A percentile compares a stretch with the other conserved stretches of the same genome.
These are phyloP conservation scores for Auricularia cornea DNA, from an alignment of 768 basidiomycete genomes.

Conservation along the genomic window DNA sequence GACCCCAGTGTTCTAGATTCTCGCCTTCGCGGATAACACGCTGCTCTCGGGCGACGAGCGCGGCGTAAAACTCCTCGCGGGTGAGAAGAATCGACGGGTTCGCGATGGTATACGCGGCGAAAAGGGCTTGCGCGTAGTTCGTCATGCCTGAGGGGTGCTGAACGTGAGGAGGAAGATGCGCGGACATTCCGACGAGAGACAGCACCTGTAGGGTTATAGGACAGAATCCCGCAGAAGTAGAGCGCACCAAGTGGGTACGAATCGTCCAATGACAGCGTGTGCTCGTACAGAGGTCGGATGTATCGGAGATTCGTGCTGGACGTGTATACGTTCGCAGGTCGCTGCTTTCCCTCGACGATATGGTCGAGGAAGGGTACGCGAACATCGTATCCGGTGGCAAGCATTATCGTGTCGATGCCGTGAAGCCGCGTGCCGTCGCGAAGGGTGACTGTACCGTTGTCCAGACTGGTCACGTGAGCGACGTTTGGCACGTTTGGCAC, in stretches of 20 bases:
- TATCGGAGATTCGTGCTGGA: slow-evolving; percentile 39
- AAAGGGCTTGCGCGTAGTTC: slow-evolving; percentile 37
- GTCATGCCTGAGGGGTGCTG: not conserved
- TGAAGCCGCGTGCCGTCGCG: slow-evolving; percentile 32
- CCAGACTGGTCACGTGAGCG: not conserved
- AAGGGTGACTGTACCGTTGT: slow-evolving; percentile 34
- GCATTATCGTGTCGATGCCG: slow-evolving; percentile 39
- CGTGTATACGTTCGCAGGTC: slow-evolving; percentile 21
- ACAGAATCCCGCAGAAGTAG: slow-evolving; percentile 47
- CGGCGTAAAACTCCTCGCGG: slow-evolving; percentile 31
- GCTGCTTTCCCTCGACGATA: not conserved
- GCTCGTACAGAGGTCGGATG: slow-evolving; percentile 45
- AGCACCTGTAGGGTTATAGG: slow-evolving; percentile 18
- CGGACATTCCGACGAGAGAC: no score
- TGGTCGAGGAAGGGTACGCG: slow-evolving; percentile 39
- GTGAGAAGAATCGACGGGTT: slow-evolving; percentile 33
- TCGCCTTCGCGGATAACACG: slow-evolving; percentile 30
- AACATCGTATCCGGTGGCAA: slow-evolving; percentile 49
- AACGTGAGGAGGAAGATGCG: no score
- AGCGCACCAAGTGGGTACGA: slow-evolving; percentile 42
- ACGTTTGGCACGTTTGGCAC: not conserved
- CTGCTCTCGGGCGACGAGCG: slow-evolving; percentile 35
- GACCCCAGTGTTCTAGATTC: no score
- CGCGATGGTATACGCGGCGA: slow-evolving; percentile 37
- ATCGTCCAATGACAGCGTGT: slow-evolving; percentile 45